Percentiles rank a stretch among this genome's conserved stretches.
These are phyloP conservation scores for Lachancea sp. DNA, from an alignment of 805 yeast species.

Conservation along the genomic window DNA sequence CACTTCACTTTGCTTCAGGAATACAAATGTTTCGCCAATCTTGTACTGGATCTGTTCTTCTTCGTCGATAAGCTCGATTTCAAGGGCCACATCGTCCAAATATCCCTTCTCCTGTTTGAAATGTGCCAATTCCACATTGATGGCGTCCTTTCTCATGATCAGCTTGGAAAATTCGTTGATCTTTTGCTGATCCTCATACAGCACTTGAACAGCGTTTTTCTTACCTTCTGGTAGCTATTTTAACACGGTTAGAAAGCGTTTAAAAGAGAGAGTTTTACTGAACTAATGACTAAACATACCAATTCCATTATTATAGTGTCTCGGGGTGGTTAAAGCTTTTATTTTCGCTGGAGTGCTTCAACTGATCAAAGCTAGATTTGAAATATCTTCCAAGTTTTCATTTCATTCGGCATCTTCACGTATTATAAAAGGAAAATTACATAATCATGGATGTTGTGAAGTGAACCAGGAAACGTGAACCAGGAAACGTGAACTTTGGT, in stretches of 20 bases:
- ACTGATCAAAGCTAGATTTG: too few species aligned
- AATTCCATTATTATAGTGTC: background rate
- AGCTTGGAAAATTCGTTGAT: conserved; percentile 85
- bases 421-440: too few species aligned
- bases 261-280: background rate
- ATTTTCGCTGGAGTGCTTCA: too few species aligned
- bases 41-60: conserved; percentile 69
- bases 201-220: conserved; percentile 35
- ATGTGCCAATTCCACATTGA: conserved; percentile 43
- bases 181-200: conserved; percentile 70
- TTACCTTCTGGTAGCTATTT: conserved; percentile 38
- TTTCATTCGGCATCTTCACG: too few species aligned
- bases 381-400: too few species aligned
- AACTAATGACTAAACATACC: conserved; percentile 1
- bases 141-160: conserved; percentile 60
- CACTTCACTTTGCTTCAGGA: conserved; percentile 58
- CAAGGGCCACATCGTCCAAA: conserved; percentile 77
- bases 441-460: too few species aligned
- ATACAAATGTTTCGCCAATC: conserved; percentile 74
- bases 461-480: too few species aligned
- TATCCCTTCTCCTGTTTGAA: conserved; percentile 73
- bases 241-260: background rate
- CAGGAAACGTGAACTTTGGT: too few species aligned
- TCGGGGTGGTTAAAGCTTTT: too few species aligned
- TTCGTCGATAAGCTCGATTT: conserved; percentile 77